A percentile compares a stretch with the other conserved stretches of the same genome.
These are phyloP conservation scores for Amoeboaphelidium occidentale DNA, from an alignment of 371 early-diverging fungal species.

Conservation along the genomic window DNA sequence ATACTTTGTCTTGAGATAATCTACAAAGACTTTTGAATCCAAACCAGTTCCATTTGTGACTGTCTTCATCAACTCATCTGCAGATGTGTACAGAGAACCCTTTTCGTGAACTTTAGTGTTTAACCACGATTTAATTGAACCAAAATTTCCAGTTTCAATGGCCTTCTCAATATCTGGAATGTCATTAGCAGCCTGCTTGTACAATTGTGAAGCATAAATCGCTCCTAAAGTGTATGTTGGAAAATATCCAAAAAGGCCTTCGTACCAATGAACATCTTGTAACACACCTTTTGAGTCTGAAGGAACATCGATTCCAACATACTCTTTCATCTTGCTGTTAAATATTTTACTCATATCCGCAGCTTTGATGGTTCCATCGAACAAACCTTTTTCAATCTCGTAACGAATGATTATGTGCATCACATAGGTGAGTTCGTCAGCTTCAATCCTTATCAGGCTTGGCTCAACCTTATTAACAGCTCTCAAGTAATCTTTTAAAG, in stretches of 20 bases:
- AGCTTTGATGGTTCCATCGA: constrained; percentile 12
- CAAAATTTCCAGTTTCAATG: constrained; percentile 13
- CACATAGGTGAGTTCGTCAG: constrained; percentile 17
- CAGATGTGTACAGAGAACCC: constrained; percentile 12
- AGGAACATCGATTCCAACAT: constrained; percentile 10
- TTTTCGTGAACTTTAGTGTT: constrained; percentile 12
- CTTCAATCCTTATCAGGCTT: constrained; percentile 14
- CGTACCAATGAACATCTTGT: constrained; percentile 17
- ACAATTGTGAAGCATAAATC: constrained; percentile 13
- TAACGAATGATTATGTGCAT: constrained; percentile 15
- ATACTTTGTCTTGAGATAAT: constrained; percentile 15
- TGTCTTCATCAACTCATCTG: constrained; percentile 11
- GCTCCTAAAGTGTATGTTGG: constrained; percentile 17
- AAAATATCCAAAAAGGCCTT: constrained; percentile 10
- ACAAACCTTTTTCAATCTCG: constrained; percentile 12
- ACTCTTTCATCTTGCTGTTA: constrained; percentile 17
- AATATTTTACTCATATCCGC: constrained; percentile 12
- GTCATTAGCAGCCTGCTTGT: constrained; percentile 5
- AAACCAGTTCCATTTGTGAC: constrained; percentile 12
- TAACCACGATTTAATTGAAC: constrained; percentile 13
- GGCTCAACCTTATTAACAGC: constrained; percentile 12
- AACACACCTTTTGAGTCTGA: constrained; percentile 12
- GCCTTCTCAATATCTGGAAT: constrained; percentile 11
- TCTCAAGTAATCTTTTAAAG: constrained; percentile 6
- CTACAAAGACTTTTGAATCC: constrained; percentile 10